Evolutionary conservation across 768 basidiomycete genomes (phyloP).

Genomic region (Punctularia strigosozonata): DNA sequence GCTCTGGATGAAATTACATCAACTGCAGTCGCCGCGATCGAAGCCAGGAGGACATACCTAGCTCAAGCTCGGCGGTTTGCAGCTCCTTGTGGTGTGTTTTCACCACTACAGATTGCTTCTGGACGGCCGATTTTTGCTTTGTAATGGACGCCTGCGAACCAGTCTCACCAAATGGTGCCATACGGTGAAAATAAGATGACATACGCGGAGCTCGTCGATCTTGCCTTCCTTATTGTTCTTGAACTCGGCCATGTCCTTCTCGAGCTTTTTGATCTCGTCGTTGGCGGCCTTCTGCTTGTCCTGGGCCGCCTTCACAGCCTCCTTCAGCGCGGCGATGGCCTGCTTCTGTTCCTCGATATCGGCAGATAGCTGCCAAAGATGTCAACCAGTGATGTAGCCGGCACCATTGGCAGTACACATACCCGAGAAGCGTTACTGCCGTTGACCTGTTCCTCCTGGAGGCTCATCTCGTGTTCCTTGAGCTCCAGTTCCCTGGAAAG

Average conservation of each 20-base stretch:
- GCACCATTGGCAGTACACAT: no score
- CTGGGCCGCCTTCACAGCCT: slow-evolving; percentile 50
- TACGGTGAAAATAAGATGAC: slow-evolving; percentile 6
- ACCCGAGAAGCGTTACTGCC: slow-evolving; percentile 88
- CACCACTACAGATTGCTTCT: slow-evolving; percentile 69
- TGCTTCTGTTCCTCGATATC: slow-evolving; percentile 69
- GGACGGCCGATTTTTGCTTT: slow-evolving; percentile 69
- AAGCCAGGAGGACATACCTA: slow-evolving; percentile 41
- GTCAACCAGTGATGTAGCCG: no score
- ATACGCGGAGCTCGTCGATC: slow-evolving; percentile 83
- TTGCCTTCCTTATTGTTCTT: slow-evolving; percentile 98
- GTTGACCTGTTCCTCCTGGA: slow-evolving; percentile 76
- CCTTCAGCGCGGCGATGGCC: slow-evolving; percentile 44
- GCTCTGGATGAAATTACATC: slow-evolving; percentile 35
- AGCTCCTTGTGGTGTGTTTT: slow-evolving; percentile 86
- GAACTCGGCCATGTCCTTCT: slow-evolving; percentile 97
- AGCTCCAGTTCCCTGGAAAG: slow-evolving; percentile 68
- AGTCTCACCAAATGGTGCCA: not conserved
- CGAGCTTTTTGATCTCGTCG: slow-evolving; percentile 74
- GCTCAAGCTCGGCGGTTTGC: slow-evolving; percentile 77
- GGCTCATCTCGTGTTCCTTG: slow-evolving; percentile 74
- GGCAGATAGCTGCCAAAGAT: slow-evolving; percentile 53
- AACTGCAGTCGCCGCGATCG: not conserved
- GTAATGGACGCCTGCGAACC: slow-evolving; percentile 55
- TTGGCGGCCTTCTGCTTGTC: slow-evolving; percentile 68